phyloP scores from a whole-genome alignment of 139 green algal species.

The Chlamydomonas asymmetrica region DNA sequence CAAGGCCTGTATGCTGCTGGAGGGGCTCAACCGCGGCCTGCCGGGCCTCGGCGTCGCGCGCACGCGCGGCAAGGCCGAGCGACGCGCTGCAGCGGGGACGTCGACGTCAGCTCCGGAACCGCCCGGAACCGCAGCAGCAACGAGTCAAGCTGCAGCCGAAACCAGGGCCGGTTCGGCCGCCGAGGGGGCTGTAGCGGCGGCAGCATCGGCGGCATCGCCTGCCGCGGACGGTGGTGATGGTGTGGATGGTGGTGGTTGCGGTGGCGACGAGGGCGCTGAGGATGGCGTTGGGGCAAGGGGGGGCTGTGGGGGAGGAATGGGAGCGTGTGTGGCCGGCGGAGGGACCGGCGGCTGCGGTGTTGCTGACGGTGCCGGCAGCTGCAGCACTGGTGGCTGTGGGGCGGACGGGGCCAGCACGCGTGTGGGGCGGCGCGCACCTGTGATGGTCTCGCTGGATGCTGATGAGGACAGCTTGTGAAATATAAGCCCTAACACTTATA shows the following conservation, averaged over 20 bases:
- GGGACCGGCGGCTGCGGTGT: not conserved
- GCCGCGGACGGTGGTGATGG: not conserved
- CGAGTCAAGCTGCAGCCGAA: too few relatives aligned
- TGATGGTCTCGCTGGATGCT: too few relatives aligned
- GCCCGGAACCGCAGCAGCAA: too few relatives aligned
- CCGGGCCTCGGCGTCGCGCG: conserved; percentile 59
- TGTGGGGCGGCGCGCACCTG: too few relatives aligned
- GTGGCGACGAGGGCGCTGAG: not conserved
- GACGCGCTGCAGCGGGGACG: too few relatives aligned
- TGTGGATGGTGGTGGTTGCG: not conserved
- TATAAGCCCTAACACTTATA: too few relatives aligned
- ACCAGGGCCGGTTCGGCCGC: too few relatives aligned
- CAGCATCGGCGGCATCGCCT: too few relatives aligned
- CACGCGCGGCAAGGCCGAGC: conserved; percentile 11
- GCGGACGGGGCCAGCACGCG: not conserved
- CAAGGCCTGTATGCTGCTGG: conserved; percentile 89
- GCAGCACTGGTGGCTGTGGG: not conserved
- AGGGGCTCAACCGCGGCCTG: conserved; percentile 82
- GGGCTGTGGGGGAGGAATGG: not conserved
- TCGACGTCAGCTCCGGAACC: too few relatives aligned
- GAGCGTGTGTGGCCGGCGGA: not conserved
- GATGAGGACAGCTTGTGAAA: too few relatives aligned
- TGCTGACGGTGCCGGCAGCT: not conserved
- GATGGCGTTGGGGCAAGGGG: not conserved
- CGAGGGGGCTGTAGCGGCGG: too few relatives aligned